These are phyloP conservation scores for Emericellopsis cladophorae DNA, from an alignment of 2,329 filamentous ascomycete species.

Conservation along the genomic window DNA sequence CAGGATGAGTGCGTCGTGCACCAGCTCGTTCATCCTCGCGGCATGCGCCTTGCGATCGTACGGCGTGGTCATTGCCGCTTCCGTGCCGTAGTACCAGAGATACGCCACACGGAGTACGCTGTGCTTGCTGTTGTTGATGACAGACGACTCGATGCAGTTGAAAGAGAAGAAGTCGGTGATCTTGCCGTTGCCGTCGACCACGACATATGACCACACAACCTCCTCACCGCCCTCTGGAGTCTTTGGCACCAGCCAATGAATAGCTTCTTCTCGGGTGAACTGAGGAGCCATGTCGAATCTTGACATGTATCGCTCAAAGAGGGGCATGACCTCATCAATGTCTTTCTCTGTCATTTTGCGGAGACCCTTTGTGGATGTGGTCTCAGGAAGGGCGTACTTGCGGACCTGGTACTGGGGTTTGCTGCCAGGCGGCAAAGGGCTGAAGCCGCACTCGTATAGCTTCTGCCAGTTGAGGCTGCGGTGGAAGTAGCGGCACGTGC, in stretches of 20 bases:
- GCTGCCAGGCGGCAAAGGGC: conserved; percentile 69
- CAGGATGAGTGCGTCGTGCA: conserved; percentile 76
- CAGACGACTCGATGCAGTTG: conserved; percentile 86
- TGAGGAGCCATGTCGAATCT: conserved; percentile 77
- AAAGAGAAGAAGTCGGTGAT: conserved; percentile 97
- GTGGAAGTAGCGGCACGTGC: conserved; percentile 92
- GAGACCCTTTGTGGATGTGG: conserved; percentile 61
- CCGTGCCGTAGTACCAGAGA: conserved; percentile 91
- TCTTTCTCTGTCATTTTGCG: conserved; percentile 72
- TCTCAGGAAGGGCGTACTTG: conserved; percentile 71
- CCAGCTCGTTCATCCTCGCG: conserved; percentile 64
- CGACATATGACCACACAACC: conserved; percentile 88
- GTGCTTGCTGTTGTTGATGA: conserved; percentile 73
- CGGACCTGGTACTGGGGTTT: conserved; percentile 77
- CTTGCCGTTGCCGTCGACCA: conserved; percentile 62
- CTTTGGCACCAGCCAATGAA: conserved; percentile 76
- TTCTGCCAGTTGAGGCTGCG: conserved; percentile 92
- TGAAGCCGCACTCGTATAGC: conserved; percentile 89
- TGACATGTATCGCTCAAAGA: conserved; percentile 65
- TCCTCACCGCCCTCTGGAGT: conserved; percentile 49
- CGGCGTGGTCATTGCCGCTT: conserved; percentile 54
- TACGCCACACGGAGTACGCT: conserved; percentile 79
- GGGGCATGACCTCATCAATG: conserved; percentile 57
- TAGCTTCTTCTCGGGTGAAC: conserved; percentile 67
- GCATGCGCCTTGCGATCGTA: conserved; percentile 50